phyloP scores from a whole-genome alignment of 106 monocot genomes.

The Dioscorea alata region DNA sequence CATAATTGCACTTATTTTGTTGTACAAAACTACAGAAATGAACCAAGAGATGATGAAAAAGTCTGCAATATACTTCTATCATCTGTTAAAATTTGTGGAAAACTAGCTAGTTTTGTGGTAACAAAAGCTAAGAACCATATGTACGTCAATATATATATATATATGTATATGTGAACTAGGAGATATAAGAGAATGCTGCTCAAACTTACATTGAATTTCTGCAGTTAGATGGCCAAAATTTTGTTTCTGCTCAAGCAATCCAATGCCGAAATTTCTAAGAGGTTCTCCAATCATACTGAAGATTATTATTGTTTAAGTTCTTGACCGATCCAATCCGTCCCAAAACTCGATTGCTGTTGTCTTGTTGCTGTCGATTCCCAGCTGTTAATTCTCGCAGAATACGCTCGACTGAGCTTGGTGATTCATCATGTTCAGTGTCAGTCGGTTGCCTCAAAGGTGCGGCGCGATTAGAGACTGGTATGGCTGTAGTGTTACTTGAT shows the following conservation, averaged over 20 bases:
- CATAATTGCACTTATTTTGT: no score
- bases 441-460: constrained; percentile 23
- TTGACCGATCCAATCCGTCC: constrained; percentile 34
- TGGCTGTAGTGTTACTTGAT: constrained; percentile 21
- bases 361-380: constrained; percentile 34
- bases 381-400: constrained; percentile 48
- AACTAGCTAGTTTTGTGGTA: no score
- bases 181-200: no score
- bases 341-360: constrained; percentile 39
- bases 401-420: constrained; percentile 65
- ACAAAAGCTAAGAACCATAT: no score
- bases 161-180: no score
- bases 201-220: not conserved
- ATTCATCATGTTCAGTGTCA: constrained; percentile 39
- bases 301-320: constrained; percentile 48
- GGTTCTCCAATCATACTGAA: constrained; percentile 65
- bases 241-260: not conserved
- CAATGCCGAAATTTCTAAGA: not conserved
- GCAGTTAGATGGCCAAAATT: not conserved
- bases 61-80: no score
- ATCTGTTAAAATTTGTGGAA: no score
- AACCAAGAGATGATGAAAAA: no score
- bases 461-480: constrained; percentile 24
- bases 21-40: no score
- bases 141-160: no score